Evolutionary conservation across 441 rosid species (phyloP).

Genomic region (Theobroma grandiflorum): DNA sequence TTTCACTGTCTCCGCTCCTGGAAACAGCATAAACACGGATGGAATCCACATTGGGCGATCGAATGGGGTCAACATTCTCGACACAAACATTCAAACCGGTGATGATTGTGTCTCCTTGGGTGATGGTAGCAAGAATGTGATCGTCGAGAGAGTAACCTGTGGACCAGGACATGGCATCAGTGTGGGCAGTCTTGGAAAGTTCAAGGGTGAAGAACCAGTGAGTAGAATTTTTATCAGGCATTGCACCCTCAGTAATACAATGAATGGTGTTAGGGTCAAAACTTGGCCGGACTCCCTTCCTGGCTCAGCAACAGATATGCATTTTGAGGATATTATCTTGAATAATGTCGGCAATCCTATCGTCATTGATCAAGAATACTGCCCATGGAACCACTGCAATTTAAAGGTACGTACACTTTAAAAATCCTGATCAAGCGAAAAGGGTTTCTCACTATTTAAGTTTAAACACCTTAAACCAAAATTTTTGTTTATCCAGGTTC

Average conservation of each 20-base stretch:
- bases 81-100: slow-evolving; percentile 38
- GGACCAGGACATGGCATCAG: slow-evolving; percentile 71
- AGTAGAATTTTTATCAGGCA: slow-evolving; percentile 36
- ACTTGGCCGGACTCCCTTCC: slow-evolving; percentile 58
- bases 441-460: neutral
- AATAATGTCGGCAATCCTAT: slow-evolving; percentile 46
- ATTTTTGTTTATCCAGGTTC: slow-evolving; percentile 20
- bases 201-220: slow-evolving; percentile 45
- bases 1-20: slow-evolving; percentile 47
- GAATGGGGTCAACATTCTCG: slow-evolving; percentile 33
- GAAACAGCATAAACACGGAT: slow-evolving; percentile 54
- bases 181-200: slow-evolving; percentile 60
- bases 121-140: slow-evolving; percentile 45
- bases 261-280: slow-evolving; percentile 62
- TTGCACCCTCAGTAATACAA: slow-evolving; percentile 42
- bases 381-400: slow-evolving; percentile 49
- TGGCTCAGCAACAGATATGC: slow-evolving; percentile 41
- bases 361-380: slow-evolving; percentile 55
- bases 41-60: slow-evolving; percentile 53
- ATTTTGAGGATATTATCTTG: slow-evolving; percentile 50
- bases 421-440: neutral
- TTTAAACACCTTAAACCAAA: neutral
- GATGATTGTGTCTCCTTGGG: slow-evolving; percentile 62
- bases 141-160: slow-evolving; percentile 38
- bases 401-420: slow-evolving; percentile 25